Percentiles rank a stretch among this genome's conserved stretches.
Evolutionary conservation across 2,329 filamentous ascomycete genomes (phyloP).

Genomic region (Aspergillus aculeatus): DNA sequence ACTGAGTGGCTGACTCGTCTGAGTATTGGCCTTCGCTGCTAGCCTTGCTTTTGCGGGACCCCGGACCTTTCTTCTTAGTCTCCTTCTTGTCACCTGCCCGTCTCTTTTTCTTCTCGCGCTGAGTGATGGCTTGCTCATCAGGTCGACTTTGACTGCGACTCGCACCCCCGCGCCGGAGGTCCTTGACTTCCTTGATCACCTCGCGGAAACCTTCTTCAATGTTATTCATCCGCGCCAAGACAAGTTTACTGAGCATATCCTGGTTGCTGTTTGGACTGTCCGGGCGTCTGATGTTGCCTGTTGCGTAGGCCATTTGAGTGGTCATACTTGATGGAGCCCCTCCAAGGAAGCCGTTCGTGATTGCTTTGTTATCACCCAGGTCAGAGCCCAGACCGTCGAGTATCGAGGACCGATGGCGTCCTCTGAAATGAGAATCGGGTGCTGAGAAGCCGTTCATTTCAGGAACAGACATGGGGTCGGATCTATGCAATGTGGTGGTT

Average conservation of each 20-base stretch:
- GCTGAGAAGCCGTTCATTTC: conserved; percentile 56
- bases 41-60: conserved; percentile 19
- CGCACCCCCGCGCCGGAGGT: conserved; percentile 49
- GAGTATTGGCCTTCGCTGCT: conserved; percentile 21
- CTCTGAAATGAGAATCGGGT: conserved; percentile 38
- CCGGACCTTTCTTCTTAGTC: conserved; percentile 18
- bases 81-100: conserved; percentile 26
- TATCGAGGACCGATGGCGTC: conserved; percentile 59
- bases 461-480: conserved; percentile 56
- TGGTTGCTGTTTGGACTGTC: conserved; percentile 55
- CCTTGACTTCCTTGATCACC: conserved; percentile 76
- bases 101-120: conserved; percentile 28
- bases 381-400: conserved; percentile 75
- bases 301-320: conserved; percentile 74
- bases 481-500: conserved; percentile 55
- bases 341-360: conserved; percentile 60
- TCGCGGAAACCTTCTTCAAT: conserved; percentile 88
- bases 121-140: conserved; percentile 24
- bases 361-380: conserved; percentile 61
- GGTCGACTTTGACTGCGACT: conserved; percentile 30
- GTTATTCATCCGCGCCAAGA: conserved; percentile 87
- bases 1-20: conserved; percentile 4
- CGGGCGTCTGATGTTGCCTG: conserved; percentile 56
- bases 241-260: conserved; percentile 73
- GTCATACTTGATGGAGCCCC: conserved; percentile 73